Evolutionary conservation across 306 rosid species (phyloP).

Genomic region (Ochetophila trinervis): DNA sequence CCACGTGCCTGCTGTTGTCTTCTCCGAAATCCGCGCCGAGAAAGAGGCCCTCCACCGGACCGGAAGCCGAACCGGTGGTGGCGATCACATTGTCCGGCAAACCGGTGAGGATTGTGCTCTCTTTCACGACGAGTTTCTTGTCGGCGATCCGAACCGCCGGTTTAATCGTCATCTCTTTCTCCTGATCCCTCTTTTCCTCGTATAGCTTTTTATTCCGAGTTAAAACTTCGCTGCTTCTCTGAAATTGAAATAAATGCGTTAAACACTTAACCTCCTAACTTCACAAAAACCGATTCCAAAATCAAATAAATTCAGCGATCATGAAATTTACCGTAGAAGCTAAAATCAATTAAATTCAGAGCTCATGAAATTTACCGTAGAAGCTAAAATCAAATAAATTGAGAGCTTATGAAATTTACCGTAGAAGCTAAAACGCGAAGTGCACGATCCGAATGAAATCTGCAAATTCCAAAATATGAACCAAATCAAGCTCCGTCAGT

Average conservation of each 20-base stretch:
- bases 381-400: background rate
- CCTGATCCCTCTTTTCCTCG: slow-evolving; percentile 13
- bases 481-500: slow-evolving; percentile 31
- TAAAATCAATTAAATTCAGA: background rate
- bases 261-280: background rate
- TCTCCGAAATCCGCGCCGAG: slow-evolving; percentile 52
- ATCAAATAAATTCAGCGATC: too few relatives aligned
- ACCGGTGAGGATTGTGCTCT: slow-evolving; percentile 65
- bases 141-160: slow-evolving; percentile 56
- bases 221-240: slow-evolving; percentile 26
- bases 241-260: slow-evolving; percentile 6
- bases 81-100: slow-evolving; percentile 63
- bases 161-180: slow-evolving; percentile 70
- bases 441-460: slow-evolving; percentile 22
- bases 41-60: slow-evolving; percentile 65
- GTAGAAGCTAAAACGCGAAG: slow-evolving; percentile 34
- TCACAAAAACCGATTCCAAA: too few relatives aligned
- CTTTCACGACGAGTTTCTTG: slow-evolving; percentile 56
- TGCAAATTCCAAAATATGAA: slow-evolving; percentile 52
- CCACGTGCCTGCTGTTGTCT: slow-evolving; percentile 60
- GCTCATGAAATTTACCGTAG: too few relatives aligned
- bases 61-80: slow-evolving; percentile 53
- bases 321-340: background rate
- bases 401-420: slow-evolving; percentile 30
- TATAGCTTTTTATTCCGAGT: slow-evolving; percentile 2